Evolutionary conservation across 2,329 filamentous ascomycete genomes (phyloP).

Genomic region (Fusarium incarnatum): DNA sequence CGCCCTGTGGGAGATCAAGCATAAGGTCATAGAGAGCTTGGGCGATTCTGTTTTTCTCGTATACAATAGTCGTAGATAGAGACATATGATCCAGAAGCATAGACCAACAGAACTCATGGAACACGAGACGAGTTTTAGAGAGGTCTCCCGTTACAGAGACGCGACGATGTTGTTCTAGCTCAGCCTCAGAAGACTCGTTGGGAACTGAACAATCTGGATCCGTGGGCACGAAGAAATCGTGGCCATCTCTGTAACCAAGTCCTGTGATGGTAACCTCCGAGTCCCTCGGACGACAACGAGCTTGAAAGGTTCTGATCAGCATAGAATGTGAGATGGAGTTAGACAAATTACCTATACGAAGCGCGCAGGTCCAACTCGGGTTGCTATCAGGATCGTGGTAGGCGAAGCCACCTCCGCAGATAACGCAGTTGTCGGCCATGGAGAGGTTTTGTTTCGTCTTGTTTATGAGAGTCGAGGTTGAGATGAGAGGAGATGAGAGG

Average conservation of each 20-base stretch:
- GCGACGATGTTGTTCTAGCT: background rate
- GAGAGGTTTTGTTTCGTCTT: background rate
- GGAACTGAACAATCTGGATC: background rate
- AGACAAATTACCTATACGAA: background rate
- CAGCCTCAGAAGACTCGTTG: background rate
- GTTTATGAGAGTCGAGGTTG: background rate
- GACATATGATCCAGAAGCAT: background rate
- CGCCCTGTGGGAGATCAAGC: background rate
- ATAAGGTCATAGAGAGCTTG: background rate
- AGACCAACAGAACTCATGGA: background rate
- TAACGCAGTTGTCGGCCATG: background rate
- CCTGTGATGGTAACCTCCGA: background rate
- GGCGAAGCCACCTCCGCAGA: background rate
- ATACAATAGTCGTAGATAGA: fast-evolving
- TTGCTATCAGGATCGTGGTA: too few species aligned
- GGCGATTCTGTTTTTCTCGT: background rate
- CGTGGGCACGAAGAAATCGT: background rate
- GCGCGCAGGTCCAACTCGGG: background rate
- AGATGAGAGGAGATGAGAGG: background rate
- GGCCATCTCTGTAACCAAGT: background rate
- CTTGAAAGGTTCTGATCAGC: background rate
- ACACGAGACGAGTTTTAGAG: background rate
- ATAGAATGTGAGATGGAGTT: background rate
- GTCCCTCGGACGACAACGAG: background rate
- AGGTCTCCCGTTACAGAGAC: fast-evolving